Conservation (phyloP, 2,329 filamentous ascomycete species). For the Beauveria scarabaeidicola region DNA sequence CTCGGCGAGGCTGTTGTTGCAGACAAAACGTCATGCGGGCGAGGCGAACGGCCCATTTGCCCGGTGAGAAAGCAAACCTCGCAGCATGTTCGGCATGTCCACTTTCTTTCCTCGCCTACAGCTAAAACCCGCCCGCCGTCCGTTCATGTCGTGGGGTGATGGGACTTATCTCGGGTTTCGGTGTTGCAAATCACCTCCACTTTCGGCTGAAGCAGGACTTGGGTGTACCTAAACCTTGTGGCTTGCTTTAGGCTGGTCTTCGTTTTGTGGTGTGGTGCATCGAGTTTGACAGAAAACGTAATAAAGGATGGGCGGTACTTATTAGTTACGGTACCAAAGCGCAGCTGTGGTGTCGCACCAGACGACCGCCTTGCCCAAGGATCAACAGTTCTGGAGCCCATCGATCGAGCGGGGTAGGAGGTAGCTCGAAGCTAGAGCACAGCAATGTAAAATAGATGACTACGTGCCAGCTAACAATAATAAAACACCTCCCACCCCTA, state of each 20-base stretch:
- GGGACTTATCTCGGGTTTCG: constrained; percentile 16
- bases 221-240: constrained; percentile 2
- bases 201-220: constrained; percentile 12
- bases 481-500: too few species aligned
- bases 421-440: constrained; percentile 1
- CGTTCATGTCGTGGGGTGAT: not conserved
- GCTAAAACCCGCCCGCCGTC: too few species aligned
- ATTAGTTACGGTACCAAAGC: too few species aligned
- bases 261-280: too few species aligned
- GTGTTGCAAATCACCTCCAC: constrained; percentile 16
- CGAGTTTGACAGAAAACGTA: not conserved
- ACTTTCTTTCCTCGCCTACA: too few species aligned
- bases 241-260: not conserved
- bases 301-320: not conserved
- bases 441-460: not conserved
- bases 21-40: too few species aligned
- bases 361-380: not conserved
- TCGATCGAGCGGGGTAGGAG: constrained; percentile 10
- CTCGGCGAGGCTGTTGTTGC: not conserved
- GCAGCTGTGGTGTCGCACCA: not conserved
- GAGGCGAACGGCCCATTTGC: too few species aligned
- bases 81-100: not conserved
- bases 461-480: not conserved
- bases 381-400: constrained; percentile 8
- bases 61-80: not conserved